phyloP scores from a whole-genome alignment of 1,284 basidiomycete species.

The Heterobasidion occidentale region DNA sequence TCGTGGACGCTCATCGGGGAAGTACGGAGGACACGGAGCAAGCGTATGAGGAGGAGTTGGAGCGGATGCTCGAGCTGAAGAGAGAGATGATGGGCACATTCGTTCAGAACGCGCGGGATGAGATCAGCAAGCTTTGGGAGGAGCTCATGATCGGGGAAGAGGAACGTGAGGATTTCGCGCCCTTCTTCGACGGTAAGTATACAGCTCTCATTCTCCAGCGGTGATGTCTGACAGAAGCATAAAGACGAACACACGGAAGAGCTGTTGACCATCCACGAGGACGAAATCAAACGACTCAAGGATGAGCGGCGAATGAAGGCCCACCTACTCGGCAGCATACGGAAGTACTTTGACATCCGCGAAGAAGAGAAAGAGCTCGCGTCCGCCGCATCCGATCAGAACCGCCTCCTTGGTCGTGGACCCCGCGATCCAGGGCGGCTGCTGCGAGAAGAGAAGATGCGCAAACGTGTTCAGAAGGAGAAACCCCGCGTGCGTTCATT shows the following conservation, averaged over 20 bases:
- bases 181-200: slow-evolving; percentile 70
- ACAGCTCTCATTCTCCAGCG: neutral
- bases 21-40: slow-evolving; percentile 66
- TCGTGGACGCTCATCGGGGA: slow-evolving; percentile 74
- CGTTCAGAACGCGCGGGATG: slow-evolving; percentile 73
- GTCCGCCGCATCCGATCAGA: slow-evolving; percentile 72
- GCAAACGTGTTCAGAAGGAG: slow-evolving; percentile 90
- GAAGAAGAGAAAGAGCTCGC: slow-evolving; percentile 86
- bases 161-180: slow-evolving; percentile 75
- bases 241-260: slow-evolving; percentile 87
- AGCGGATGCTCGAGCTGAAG: slow-evolving; percentile 86
- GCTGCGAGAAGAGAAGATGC: slow-evolving; percentile 94
- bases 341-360: slow-evolving; percentile 89
- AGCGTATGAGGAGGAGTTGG: slow-evolving; percentile 86
- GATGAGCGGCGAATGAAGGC: slow-evolving; percentile 76
- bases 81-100: slow-evolving; percentile 84
- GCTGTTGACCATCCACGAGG: slow-evolving; percentile 81
- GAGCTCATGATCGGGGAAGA: slow-evolving; percentile 81
- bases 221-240: slow-evolving; percentile 1
- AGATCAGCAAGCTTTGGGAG: slow-evolving; percentile 82
- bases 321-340: slow-evolving; percentile 69
- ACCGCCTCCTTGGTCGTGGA: slow-evolving; percentile 71
- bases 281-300: slow-evolving; percentile 75
- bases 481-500: slow-evolving; percentile 75
- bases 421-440: slow-evolving; percentile 71